Evolutionary conservation across 2,329 filamentous ascomycete species (phyloP).

Genomic region (Onygenales sp.): DNA sequence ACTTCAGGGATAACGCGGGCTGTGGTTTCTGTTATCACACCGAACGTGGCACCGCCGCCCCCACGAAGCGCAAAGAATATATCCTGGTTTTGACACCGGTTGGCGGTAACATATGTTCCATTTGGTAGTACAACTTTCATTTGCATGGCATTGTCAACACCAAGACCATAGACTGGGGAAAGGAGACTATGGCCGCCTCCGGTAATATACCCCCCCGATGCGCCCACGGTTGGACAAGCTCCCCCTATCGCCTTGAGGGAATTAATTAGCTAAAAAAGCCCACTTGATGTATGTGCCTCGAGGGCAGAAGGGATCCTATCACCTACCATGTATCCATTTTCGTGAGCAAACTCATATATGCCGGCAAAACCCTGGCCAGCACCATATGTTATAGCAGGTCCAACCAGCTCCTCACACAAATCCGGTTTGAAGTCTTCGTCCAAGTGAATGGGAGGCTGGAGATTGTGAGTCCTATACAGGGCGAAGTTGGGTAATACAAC

Average conservation of each 20-base stretch:
- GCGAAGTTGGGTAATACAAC: neutral
- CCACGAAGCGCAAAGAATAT: constrained; percentile 42
- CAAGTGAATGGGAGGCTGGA: constrained; percentile 12
- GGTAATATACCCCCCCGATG: constrained; percentile 53
- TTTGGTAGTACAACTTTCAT: constrained; percentile 40
- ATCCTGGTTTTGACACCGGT: constrained; percentile 31
- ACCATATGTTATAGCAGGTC: constrained; percentile 10
- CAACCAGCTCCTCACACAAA: constrained; percentile 6
- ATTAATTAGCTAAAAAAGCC: constrained; percentile 17
- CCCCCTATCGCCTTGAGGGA: neutral
- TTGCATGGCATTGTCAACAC: constrained; percentile 39
- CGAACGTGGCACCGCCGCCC: constrained; percentile 46
- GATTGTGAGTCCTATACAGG: constrained; percentile 8
- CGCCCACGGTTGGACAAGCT: constrained; percentile 36
- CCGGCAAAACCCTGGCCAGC: constrained; percentile 13
- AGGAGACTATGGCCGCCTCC: constrained; percentile 46
- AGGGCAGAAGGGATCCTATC: neutral
- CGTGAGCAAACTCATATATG: constrained; percentile 13
- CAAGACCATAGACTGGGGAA: constrained; percentile 41
- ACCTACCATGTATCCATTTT: constrained; percentile 6
- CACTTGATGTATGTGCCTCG: neutral
- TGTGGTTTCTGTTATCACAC: constrained; percentile 33
- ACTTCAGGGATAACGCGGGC: constrained; percentile 12
- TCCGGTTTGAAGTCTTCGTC: constrained; percentile 9
- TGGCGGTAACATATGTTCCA: constrained; percentile 36